A percentile compares a stretch with the other conserved stretches of the same genome.
Conservation (phyloP, 352 stramenopile genomes). For the Globisporangium radiosum region DNA sequence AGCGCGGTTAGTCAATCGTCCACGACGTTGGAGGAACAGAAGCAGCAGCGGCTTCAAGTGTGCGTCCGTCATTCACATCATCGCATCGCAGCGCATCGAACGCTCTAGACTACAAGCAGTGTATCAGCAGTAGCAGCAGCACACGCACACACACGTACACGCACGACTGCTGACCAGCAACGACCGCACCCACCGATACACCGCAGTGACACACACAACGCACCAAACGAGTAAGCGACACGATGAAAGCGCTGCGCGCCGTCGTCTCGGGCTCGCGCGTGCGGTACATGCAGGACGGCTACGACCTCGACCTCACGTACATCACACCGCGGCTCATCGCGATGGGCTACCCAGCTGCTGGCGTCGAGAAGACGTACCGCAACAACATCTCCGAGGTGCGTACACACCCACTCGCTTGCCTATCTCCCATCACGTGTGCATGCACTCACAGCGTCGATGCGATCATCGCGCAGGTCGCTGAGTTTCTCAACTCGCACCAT, state of each 20-base stretch:
- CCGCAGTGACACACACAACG: neutral
- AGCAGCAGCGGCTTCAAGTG: no score
- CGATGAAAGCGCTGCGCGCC: conserved; percentile 76
- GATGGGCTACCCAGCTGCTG: conserved; percentile 77
- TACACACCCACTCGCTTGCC: neutral
- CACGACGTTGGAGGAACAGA: no score
- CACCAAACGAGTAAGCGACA: neutral
- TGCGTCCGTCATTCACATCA: no score
- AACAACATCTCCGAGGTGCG: conserved; percentile 78
- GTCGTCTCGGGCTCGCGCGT: conserved; percentile 75
- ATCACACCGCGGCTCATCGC: conserved; percentile 75
- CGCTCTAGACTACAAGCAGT: neutral
- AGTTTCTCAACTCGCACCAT: conserved; percentile 65
- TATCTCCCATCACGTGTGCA: neutral
- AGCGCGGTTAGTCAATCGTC: no score
- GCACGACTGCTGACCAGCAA: neutral
- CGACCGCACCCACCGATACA: neutral
- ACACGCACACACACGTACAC: neutral
- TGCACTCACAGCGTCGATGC: neutral
- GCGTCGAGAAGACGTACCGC: conserved; percentile 81
- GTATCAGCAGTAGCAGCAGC: neutral
- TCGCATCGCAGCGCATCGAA: no score
- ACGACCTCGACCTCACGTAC: conserved; percentile 82
- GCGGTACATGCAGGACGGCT: conserved; percentile 79
- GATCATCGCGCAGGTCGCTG: conserved; percentile 28